Base-by-base conservation (phyloP, 164 flowering plant genomes). In the Vitis labrusca region DNA sequence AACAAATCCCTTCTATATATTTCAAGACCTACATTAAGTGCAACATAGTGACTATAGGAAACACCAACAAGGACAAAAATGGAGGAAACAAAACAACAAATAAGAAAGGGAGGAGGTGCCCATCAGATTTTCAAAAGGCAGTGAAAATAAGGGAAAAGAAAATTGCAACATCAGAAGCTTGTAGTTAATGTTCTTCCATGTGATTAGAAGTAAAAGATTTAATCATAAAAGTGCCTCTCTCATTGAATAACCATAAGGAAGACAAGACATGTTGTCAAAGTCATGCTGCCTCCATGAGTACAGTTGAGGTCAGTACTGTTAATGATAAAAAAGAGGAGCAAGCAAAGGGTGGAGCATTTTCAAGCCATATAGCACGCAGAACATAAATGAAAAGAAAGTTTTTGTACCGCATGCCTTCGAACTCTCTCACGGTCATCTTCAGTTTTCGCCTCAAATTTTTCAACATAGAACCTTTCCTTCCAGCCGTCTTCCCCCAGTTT, bases 1-100 rank as follows among this genome's bases (percentile, higher is more conserved):
- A 88, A 61, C 88, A 80, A 53, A 88, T 74, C 51, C 92, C 92
- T 75, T 88, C 92, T 9, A 77, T 67, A 69, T 86, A 86, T 69
- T 83, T 86, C 51, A 73, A 70, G n/a, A 86, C 92, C 92, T 88
- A 56, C 62, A 71, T 17, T 65, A 49, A 61, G 62, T 37, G 23
- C 66, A 78, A 50, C 13, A 64, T 14, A 50, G 14, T 6, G 50
- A 50, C 50, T 2, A 65, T 65, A 14, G 15, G 10, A 51, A 51
- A 13, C 60, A 49, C 19, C 27, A 13, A 69, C 27, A 13, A 69
- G 16, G 52, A 50, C 50, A 48, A 29, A 56, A 63, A 62, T n/a
- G 7, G n/a, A n/a, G 14, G 14, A n/a, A 10, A 5, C 2, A 53
- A 53, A 53, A 53, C 44, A 37, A 37, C 44, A 37, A 3, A 37